Conservation (phyloP, 768 basidiomycete genomes). For the Galerina sulciceps region DNA sequence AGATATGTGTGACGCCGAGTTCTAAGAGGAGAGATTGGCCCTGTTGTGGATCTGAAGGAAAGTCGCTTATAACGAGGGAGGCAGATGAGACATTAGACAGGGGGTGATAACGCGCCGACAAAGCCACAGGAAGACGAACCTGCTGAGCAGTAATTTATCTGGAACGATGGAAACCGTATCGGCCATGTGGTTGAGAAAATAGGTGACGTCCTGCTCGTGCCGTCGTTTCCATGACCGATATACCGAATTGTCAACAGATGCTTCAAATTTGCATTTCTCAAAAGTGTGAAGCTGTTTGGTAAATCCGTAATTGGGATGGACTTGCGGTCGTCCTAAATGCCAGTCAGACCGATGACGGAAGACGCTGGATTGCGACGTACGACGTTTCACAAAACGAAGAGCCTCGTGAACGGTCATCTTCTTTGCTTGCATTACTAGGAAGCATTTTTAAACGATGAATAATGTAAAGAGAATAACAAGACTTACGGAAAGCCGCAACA, state of each 20-base stretch:
- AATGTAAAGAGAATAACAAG: background rate
- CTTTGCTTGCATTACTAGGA: constrained; percentile 53
- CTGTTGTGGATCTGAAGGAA: constrained; percentile 55
- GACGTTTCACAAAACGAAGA: constrained; percentile 51
- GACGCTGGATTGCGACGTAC: constrained; percentile 36
- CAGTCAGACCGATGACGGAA: constrained; percentile 6
- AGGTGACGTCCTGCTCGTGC: constrained; percentile 54
- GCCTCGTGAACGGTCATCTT: constrained; percentile 46
- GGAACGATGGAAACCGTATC: constrained; percentile 58
- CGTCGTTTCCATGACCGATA: constrained; percentile 66
- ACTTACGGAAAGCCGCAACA: constrained; percentile 57
- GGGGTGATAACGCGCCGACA: background rate
- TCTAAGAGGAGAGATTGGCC: constrained; percentile 55
- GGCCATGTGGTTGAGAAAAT: constrained; percentile 52
- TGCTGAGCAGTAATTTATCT: constrained; percentile 54
- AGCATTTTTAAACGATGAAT: background rate
- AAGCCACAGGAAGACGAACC: constrained; percentile 32
- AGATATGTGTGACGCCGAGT: constrained; percentile 54
- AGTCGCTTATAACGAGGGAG: constrained; percentile 42
- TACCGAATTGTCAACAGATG: constrained; percentile 40
- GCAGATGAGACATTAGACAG: background rate
- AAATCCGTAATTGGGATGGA: constrained; percentile 58
- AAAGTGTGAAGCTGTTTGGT: constrained; percentile 63
- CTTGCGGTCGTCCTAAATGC: constrained; percentile 25
- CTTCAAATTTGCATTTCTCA: constrained; percentile 51